Base-by-base conservation (phyloP, 805 yeast genomes). In the Tetrapisispora taiwanensis region DNA sequence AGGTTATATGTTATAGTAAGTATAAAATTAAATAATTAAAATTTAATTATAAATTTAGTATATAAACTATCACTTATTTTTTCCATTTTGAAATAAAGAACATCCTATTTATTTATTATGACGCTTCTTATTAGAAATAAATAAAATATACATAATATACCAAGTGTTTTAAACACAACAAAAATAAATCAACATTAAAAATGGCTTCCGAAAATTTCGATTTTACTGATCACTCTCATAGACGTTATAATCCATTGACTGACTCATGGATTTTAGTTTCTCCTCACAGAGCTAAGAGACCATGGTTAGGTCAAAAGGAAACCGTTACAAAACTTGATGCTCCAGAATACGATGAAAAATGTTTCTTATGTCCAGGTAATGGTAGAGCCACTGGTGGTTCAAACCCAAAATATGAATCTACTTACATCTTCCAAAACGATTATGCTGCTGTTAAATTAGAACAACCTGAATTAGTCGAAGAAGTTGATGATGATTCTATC, bases 251-350 rank as follows among this genome's bases (percentile, higher is more conserved):
- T 53, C 87, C 86, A 4, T 69, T 82, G 49, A 71, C 81, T n/a
- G 75, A 75, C 43, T 62, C 73, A n/a, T 79, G 81, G 76, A 78
- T 82, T 22, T 67, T 82, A 41, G 81, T 82, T 41, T 80, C 87
- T 14, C 89, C 90, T 6, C 90, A 82, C 56, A 68, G 89, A 46
- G 76, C 87, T 27, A 79, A 80, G 60, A 70, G 90, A 51, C 89
- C 90, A 18, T 82, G 89, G 89, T 83, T 78, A 59, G 89, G 89
- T 31, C 84, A 79, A 48, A 71, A 77, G 50, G 89, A 82, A 57
- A 68, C 67, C 30, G 59, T 70, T 14, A 53, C 59, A 43, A 67
- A 60, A 37, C 68, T 64, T 14, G 52, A 59, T 26, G 66, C 71
- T 48, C 82, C 84, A 4, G 65, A 52, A 30, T 81, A 75, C 55